Evolutionary conservation across 371 early-diverging fungal genomes (phyloP).

Genomic region (Lichtheimia corymbifera): DNA sequence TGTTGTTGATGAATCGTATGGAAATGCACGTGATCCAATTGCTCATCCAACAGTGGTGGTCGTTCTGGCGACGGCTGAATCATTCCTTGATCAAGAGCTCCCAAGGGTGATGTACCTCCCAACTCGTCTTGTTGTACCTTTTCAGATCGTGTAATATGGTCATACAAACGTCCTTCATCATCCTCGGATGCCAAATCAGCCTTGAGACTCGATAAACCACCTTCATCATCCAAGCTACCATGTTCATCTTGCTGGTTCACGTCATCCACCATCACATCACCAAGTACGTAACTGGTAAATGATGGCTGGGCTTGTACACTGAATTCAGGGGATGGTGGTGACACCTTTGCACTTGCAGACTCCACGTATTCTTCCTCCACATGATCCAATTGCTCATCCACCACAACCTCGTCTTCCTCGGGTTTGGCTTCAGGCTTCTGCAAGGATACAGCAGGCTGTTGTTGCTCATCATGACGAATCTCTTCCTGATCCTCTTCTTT

Average conservation of each 20-base stretch:
- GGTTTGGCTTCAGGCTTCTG: not conserved
- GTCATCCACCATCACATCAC: constrained; percentile 13
- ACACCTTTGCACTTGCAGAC: not conserved
- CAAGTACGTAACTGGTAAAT: constrained; percentile 16
- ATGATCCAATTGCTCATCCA: not conserved
- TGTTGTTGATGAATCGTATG: not conserved
- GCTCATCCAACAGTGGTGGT: constrained; percentile 7
- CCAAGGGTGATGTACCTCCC: constrained; percentile 19
- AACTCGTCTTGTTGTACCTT: constrained; percentile 22
- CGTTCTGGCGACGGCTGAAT: constrained; percentile 19
- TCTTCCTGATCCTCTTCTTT: not conserved
- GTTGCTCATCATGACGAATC: not conserved
- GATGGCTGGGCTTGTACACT: constrained; percentile 9
- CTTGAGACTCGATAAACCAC: constrained; percentile 22
- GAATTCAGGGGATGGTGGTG: too few species aligned
- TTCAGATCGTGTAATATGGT: constrained; percentile 16
- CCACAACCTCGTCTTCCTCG: not conserved
- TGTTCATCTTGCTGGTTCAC: constrained; percentile 5
- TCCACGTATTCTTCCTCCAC: constrained; percentile 7
- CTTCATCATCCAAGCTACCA: constrained; percentile 12
- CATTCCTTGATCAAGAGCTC: constrained; percentile 31
- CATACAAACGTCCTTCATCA: constrained; percentile 11
- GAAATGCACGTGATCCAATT: constrained; percentile 7
- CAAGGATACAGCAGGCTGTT: too few species aligned
- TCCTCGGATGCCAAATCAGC: constrained; percentile 30